Conservation (phyloP, 495 filamentous ascomycete genomes). For the Paragyromitra xinjiangensis region DNA sequence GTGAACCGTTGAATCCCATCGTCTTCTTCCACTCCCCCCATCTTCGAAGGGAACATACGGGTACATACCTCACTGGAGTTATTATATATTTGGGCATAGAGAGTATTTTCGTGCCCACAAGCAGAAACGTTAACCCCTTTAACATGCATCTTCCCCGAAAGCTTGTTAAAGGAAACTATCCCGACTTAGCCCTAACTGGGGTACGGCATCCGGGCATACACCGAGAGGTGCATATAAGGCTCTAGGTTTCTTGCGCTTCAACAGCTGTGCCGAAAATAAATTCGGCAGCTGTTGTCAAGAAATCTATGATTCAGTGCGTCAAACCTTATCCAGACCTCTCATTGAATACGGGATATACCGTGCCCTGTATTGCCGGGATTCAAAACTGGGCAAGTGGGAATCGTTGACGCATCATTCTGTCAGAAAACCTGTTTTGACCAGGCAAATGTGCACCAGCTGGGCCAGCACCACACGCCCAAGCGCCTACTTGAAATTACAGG, state of each 20-base stretch:
- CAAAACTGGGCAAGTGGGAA: slow-evolving; percentile 16
- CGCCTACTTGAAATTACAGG: neutral
- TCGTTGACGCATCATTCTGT: neutral
- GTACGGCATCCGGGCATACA: neutral
- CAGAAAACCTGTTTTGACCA: slow-evolving; percentile 18
- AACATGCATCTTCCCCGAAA: neutral
- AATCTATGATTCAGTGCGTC: slow-evolving; percentile 17
- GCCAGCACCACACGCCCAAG: neutral
- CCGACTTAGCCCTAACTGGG: neutral
- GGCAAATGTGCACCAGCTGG: neutral
- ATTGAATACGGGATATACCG: slow-evolving; percentile 7
- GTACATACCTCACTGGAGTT: too few species aligned
- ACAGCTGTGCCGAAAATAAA: neutral
- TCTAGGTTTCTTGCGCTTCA: neutral
- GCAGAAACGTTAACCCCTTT: neutral
- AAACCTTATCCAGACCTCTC: slow-evolving; percentile 42
- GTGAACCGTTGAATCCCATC: too few species aligned
- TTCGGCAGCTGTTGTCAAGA: neutral
- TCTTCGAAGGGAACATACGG: too few species aligned
- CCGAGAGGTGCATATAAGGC: neutral
- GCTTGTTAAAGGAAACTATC: neutral
- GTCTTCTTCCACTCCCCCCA: too few species aligned
- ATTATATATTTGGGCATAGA: too few species aligned
- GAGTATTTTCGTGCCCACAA: too few species aligned
- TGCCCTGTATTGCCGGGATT: neutral